A percentile compares a stretch with the other conserved stretches of the same genome.
Evolutionary conservation across 2,329 filamentous ascomycete genomes (phyloP).

Genomic region (Westerdykella ornata): DNA sequence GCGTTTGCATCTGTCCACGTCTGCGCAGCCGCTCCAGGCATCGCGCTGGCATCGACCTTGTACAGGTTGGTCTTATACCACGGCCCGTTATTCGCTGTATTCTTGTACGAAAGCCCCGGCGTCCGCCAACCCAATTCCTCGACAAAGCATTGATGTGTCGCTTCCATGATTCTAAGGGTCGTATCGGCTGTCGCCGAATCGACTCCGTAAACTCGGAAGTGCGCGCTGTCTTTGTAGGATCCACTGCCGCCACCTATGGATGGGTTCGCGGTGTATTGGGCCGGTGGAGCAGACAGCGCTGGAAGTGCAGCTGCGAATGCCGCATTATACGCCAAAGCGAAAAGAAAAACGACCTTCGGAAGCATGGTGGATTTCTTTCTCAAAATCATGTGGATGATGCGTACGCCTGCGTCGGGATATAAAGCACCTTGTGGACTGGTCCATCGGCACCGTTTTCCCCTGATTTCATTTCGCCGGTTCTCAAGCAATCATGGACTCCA

Average conservation of each 20-base stretch:
- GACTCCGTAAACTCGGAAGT: slow-evolving; percentile 39
- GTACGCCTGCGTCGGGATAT: no score
- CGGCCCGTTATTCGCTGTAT: slow-evolving; percentile 25
- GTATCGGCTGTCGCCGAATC: slow-evolving; percentile 24
- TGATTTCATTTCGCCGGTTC: no score
- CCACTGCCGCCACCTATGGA: slow-evolving; percentile 10
- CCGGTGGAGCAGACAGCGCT: slow-evolving; percentile 5
- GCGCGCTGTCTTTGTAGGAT: slow-evolving; percentile 19
- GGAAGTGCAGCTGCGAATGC: slow-evolving; percentile 1
- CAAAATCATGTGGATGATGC: no score
- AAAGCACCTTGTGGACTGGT: no score
- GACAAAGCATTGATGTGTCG: slow-evolving; percentile 33
- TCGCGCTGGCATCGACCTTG: slow-evolving; percentile 25
- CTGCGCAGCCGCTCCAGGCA: slow-evolving; percentile 40
- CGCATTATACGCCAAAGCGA: slow-evolving; percentile 1
- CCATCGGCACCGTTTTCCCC: no score
- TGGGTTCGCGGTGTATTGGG: slow-evolving; percentile 11
- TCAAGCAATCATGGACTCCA: no score
- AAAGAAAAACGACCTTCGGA: no score
- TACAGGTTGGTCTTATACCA: slow-evolving; percentile 47
- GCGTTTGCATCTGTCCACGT: slow-evolving; percentile 38
- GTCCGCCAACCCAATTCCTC: slow-evolving; percentile 16
- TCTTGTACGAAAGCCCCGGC: slow-evolving; percentile 19
- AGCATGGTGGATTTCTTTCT: no score
- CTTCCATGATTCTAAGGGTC: slow-evolving; percentile 42